Evolutionary conservation across 2,329 filamentous ascomycete species (phyloP).

Genomic region (Fusarium acutatum): DNA sequence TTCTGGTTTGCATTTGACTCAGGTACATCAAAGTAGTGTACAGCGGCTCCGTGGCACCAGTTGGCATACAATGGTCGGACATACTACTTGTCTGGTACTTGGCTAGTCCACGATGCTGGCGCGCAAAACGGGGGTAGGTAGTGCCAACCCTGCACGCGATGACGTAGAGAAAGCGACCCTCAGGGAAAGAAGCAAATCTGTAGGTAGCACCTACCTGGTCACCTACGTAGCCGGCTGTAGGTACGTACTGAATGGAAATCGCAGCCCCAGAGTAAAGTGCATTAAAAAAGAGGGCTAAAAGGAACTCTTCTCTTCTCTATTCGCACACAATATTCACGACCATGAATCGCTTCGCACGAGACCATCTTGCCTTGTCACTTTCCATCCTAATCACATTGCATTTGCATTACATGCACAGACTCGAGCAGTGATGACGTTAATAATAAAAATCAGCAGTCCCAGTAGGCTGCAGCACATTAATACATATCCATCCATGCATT

Average conservation of each 20-base stretch:
- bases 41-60: background rate
- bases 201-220: background rate
- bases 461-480: constrained; percentile 16
- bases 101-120: constrained; percentile 21
- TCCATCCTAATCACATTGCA: background rate
- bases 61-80: background rate
- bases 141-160: constrained; percentile 34
- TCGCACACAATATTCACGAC: background rate
- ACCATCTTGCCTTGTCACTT: background rate
- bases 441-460: constrained; percentile 19
- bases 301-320: background rate
- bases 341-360: background rate
- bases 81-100: constrained; percentile 13
- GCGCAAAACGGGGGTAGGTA: constrained; percentile 20
- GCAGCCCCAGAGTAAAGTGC: background rate
- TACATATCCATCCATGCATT: constrained; percentile 18
- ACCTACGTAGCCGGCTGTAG: background rate
- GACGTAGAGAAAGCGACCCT: constrained; percentile 38
- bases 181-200: constrained; percentile 21
- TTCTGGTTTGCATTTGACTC: constrained; percentile 14
- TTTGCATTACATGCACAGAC: constrained; percentile 13
- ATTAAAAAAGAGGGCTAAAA: background rate
- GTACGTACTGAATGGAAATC: constrained; percentile 18
- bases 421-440: constrained; percentile 9
- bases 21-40: constrained; percentile 20